Evolutionary conservation across 1,284 basidiomycete genomes (phyloP).

Genomic region (Ustilago tritici): DNA sequence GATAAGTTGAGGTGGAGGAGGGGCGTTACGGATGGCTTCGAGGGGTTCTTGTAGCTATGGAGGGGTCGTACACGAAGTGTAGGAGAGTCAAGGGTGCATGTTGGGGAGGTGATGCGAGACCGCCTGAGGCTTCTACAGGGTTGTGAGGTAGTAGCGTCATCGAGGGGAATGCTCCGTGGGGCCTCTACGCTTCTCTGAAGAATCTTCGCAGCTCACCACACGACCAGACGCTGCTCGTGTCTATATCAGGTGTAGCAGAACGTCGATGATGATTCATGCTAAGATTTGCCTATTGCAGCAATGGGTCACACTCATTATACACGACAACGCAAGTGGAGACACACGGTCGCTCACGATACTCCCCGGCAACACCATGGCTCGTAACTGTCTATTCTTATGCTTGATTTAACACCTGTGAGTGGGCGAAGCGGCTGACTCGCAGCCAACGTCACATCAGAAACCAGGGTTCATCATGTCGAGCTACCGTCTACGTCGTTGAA

Average conservation of each 20-base stretch:
- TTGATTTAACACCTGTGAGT: background rate
- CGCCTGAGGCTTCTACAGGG: background rate
- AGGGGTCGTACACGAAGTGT: background rate
- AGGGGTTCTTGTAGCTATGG: constrained; percentile 21
- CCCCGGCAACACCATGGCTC: background rate
- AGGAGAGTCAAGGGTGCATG: constrained; percentile 8
- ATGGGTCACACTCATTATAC: background rate
- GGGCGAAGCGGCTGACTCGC: background rate
- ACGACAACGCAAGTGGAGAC: background rate
- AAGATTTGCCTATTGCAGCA: background rate
- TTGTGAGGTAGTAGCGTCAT: constrained; percentile 11
- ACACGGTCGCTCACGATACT: background rate
- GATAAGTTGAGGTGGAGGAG: background rate
- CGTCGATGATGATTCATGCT: constrained; percentile 14
- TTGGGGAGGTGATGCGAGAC: constrained; percentile 12
- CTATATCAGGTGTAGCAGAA: background rate
- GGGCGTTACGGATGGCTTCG: too few species aligned
- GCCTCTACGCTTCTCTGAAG: background rate
- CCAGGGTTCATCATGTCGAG: constrained; percentile 18
- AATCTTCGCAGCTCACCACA: background rate
- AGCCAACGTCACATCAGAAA: background rate
- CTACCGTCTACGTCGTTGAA: constrained; percentile 17
- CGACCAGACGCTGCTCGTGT: background rate
- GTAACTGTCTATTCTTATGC: background rate
- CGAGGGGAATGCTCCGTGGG: background rate